Percentiles rank a stretch among this genome's conserved stretches.
Conservation (phyloP, 2,329 filamentous ascomycete species). For the Aspergillus nomiae region DNA sequence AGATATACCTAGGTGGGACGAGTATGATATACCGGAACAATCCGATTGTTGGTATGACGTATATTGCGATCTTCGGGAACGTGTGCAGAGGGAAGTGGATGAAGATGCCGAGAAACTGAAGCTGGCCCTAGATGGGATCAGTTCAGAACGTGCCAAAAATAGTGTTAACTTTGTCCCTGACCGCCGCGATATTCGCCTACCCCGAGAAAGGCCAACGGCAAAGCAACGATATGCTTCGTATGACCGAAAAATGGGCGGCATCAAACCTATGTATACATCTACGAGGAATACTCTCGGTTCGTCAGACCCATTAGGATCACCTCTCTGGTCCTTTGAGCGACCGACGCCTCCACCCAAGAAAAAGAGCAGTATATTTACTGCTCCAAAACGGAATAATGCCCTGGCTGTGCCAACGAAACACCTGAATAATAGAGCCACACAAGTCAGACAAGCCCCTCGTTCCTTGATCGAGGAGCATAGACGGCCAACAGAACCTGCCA, state of each 20-base stretch:
- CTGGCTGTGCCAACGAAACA: slow-evolving; percentile 45
- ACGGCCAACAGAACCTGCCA: slow-evolving; percentile 24
- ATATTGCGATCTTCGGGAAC: slow-evolving; percentile 68
- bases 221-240: slow-evolving; percentile 34
- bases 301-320: slow-evolving; percentile 17
- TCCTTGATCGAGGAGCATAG: slow-evolving; percentile 46
- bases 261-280: slow-evolving; percentile 24
- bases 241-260: slow-evolving; percentile 36
- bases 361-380: slow-evolving; percentile 37
- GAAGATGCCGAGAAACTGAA: slow-evolving; percentile 62
- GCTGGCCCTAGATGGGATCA: slow-evolving; percentile 59
- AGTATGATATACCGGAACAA: slow-evolving; percentile 66
- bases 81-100: slow-evolving; percentile 59
- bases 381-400: slow-evolving; percentile 37
- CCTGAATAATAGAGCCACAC: slow-evolving; percentile 40
- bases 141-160: slow-evolving; percentile 60
- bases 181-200: slow-evolving; percentile 29
- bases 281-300: slow-evolving; percentile 8
- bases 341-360: slow-evolving; percentile 30
- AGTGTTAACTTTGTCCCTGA: slow-evolving; percentile 59
- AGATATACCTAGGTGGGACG: slow-evolving; percentile 71
- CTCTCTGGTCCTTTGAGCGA: slow-evolving; percentile 27
- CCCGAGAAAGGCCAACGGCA: slow-evolving; percentile 30
- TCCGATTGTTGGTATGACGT: slow-evolving; percentile 75
- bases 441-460: slow-evolving; percentile 42